phyloP scores from a whole-genome alignment of 23 red algal genomes.

The Chondrus crispus region DNA sequence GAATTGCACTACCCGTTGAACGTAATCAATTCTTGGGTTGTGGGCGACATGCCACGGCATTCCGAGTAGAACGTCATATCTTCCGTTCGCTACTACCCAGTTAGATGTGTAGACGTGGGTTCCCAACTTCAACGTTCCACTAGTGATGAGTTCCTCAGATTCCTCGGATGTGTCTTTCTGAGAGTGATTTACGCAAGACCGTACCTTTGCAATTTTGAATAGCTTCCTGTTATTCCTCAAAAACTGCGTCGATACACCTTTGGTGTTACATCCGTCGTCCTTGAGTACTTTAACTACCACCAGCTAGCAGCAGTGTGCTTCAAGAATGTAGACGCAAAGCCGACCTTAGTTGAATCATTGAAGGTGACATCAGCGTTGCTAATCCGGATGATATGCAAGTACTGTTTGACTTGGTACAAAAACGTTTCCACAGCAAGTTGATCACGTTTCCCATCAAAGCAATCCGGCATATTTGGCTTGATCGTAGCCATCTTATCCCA shows the following conservation, averaged over 20 bases:
- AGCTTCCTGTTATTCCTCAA: neutral
- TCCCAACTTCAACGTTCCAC: neutral
- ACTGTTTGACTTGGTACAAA: neutral
- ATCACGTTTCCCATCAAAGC: constrained; percentile 13
- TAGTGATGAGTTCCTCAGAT: neutral
- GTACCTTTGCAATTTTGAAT: too few relatives aligned
- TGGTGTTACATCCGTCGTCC: neutral
- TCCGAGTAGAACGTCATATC: neutral
- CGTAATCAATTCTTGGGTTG: neutral
- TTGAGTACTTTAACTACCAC: neutral
- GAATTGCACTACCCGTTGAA: neutral
- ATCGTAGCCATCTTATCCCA: neutral
- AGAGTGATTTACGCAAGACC: neutral
- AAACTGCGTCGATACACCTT: neutral
- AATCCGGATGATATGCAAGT: neutral
- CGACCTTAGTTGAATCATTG: neutral
- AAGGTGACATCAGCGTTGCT: neutral
- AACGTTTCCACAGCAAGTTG: neutral
- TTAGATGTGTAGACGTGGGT: neutral
- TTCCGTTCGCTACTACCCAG: neutral
- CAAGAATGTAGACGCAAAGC: neutral
- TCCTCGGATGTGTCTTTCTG: neutral
- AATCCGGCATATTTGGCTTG: neutral
- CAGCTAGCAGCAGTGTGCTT: neutral
- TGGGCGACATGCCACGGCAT: neutral